phyloP scores from a whole-genome alignment of 352 stramenopile species.

The Pythium guiyangense region DNA sequence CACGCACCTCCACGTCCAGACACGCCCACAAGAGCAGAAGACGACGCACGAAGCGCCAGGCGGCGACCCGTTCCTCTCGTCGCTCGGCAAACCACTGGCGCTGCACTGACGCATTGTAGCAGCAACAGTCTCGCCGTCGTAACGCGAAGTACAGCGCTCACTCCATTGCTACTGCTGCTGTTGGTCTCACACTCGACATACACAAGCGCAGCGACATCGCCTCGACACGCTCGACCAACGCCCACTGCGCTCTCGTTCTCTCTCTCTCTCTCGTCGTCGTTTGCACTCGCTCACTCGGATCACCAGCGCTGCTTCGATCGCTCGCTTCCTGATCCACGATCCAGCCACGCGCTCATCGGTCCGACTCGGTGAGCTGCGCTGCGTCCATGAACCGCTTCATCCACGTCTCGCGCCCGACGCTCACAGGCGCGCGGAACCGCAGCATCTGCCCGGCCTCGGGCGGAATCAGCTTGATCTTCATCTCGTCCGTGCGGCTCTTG shows the following conservation, averaged over 20 bases:
- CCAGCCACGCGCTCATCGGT: not conserved
- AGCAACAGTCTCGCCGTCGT: too few species aligned
- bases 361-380: slow-evolving; percentile 34
- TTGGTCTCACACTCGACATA: too few species aligned
- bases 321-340: not conserved
- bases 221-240: too few species aligned
- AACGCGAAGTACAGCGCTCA: too few species aligned
- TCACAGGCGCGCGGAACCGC: slow-evolving; percentile 67
- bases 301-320: not conserved
- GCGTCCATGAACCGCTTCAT: slow-evolving; percentile 75
- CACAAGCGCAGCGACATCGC: too few species aligned
- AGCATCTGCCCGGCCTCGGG: slow-evolving; percentile 64
- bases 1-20: slow-evolving; percentile 13
- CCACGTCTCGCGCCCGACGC: slow-evolving; percentile 68
- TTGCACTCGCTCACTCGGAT: not conserved
- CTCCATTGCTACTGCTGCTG: too few species aligned
- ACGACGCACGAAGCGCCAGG: not conserved
- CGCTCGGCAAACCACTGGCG: slow-evolving; percentile 28
- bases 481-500: slow-evolving; percentile 68
- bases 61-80: slow-evolving; percentile 24
- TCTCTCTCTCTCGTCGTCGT: too few species aligned
- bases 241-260: too few species aligned
- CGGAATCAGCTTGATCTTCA: slow-evolving; percentile 77
- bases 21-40: not conserved
- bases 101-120: not conserved